Percentiles rank a stretch among this genome's conserved stretches.
These are phyloP conservation scores for Salix udensis DNA, from an alignment of 345 rosid species.

Conservation along the genomic window DNA sequence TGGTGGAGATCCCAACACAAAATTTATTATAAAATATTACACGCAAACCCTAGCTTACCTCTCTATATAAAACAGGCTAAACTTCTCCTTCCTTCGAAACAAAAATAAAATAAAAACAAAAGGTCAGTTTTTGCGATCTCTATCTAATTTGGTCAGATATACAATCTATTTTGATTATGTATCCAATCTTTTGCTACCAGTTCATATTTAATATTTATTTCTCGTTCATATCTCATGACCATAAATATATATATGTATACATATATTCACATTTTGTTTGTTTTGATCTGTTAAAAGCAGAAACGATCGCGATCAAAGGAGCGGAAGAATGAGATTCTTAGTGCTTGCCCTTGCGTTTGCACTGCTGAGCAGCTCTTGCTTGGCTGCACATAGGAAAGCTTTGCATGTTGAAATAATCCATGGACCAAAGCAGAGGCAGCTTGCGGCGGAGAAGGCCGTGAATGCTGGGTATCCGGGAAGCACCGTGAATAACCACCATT, in stretches of 20 bases:
- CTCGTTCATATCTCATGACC: too few relatives aligned
- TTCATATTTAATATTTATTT: not conserved
- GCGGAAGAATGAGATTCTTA: slow-evolving; percentile 18
- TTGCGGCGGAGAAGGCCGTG: not conserved
- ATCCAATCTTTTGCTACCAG: too few relatives aligned
- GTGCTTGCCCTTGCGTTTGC: slow-evolving; percentile 21
- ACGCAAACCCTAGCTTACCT: slow-evolving; percentile 6
- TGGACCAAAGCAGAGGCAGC: not conserved
- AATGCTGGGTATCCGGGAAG: slow-evolving; percentile 18
- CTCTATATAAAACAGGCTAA: not conserved
- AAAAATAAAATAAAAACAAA: not conserved
- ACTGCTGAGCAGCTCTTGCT: slow-evolving; percentile 23
- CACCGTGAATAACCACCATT: slow-evolving; percentile 44
- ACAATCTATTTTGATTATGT: not conserved
- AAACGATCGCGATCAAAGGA: too few relatives aligned
- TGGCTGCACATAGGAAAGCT: slow-evolving; percentile 7
- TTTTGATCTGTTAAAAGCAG: not conserved
- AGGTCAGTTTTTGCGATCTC: not conserved
- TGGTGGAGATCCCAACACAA: slow-evolving; percentile 28
- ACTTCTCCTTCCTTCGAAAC: not conserved
- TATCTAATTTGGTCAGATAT: not conserved
- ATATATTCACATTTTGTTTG: not conserved
- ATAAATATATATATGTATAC: too few relatives aligned
- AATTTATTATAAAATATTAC: not conserved
- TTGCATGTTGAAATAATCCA: not conserved